Evolutionary conservation across 2,329 filamentous ascomycete genomes (phyloP), one percentile per base, ranked within the genome.

Genomic region (Cladosporium sp.): DNA sequence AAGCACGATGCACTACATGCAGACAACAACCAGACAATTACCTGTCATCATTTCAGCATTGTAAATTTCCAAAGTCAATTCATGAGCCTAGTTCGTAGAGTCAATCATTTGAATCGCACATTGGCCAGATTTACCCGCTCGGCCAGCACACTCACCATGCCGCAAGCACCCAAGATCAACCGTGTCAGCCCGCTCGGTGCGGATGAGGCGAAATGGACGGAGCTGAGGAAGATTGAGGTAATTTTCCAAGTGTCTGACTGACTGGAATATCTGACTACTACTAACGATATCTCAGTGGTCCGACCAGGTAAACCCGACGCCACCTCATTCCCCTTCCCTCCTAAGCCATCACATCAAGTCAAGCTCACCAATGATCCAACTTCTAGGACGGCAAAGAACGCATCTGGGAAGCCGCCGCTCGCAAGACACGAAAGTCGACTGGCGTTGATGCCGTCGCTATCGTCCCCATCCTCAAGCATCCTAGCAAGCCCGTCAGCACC

Each of bases 361-460:
- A 28, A 4, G 28, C 28, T 32, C 28, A 22, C n/a, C 2, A 17
- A 47, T 28, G n/a, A 20, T 15, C 24, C 58, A 20, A 19, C n/a
- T 19, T 22, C 10, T 75, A 79, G 61, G 71, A 71, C 2, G 77
- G 77, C 59, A 74, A 72, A 53, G 42, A 73, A 28, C 77, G 78
- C 56, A 70, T 78, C 25, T 80, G 78, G 78, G 78, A 81, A 68
- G 73, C 75, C 34, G 78, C 78, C 4, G 72, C 74, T 8, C 75
- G 78, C 28, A 78, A 80, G 60, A 82, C 79, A 20, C 78, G 80
- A 40, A 76, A 77, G 12, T 77, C 79, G 39, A 78, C 80, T 42
- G 82, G 82, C 48, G 78, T 85, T 8, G 83, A 84, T 56, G 83
- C 83, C 25, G 81, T 86, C 15, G 81, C 82, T 24, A 83, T 84